Conservation (phyloP, 148 eudicot genomes). For the Nepenthes mirabilis region DNA sequence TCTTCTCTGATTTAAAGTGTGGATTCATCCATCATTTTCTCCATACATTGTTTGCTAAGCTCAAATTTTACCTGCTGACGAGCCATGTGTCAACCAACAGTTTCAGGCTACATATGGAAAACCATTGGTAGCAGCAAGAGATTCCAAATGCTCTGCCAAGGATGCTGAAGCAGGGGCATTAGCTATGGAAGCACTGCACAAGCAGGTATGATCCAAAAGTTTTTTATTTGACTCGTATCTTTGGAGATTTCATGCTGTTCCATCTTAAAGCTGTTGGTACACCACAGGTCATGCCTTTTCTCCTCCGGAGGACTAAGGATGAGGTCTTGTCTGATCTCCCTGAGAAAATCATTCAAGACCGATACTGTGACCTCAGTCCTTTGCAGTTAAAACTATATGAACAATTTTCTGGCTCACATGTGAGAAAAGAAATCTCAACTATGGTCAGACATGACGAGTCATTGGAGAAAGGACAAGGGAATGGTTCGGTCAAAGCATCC, state of each 20-base stretch:
- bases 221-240: background rate
- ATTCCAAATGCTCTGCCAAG: slow-evolving; percentile 94
- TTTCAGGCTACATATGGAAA: slow-evolving; percentile 95
- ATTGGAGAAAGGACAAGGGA: slow-evolving; percentile 41
- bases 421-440: slow-evolving; percentile 72
- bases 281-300: slow-evolving; percentile 80
- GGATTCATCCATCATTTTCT: too few species aligned
- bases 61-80: background rate
- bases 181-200: slow-evolving; percentile 99
- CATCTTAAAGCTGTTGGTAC: background rate
- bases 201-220: slow-evolving; percentile 22
- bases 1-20: too few species aligned
- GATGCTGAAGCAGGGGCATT: slow-evolving; percentile 97
- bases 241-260: background rate
- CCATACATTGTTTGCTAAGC: too few species aligned
- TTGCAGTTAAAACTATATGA: slow-evolving; percentile 90
- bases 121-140: slow-evolving; percentile 86
- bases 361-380: slow-evolving; percentile 95
- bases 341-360: slow-evolving; percentile 95
- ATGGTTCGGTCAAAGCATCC: slow-evolving; percentile 55
- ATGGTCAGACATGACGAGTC: slow-evolving; percentile 48
- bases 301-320: slow-evolving; percentile 89
- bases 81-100: slow-evolving; percentile 22
- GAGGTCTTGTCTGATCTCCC: slow-evolving; percentile 98
- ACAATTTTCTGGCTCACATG: slow-evolving; percentile 80